Percentiles rank a stretch among this genome's conserved stretches.
Evolutionary conservation across 2,329 filamentous ascomycete genomes (phyloP).

Genomic region (Botrytis medusae): DNA sequence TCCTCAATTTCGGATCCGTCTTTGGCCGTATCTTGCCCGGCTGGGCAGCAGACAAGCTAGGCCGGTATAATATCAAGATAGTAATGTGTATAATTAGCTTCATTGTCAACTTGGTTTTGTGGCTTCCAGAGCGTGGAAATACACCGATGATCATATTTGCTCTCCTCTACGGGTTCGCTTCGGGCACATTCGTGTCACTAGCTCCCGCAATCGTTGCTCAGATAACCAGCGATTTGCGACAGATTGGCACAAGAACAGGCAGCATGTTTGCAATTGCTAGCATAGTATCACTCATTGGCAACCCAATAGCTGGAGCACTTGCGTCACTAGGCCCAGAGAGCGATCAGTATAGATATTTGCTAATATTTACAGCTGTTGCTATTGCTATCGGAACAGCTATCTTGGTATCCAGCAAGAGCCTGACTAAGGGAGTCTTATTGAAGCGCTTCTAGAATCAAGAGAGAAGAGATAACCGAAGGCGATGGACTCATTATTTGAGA

Average conservation of each 20-base stretch:
- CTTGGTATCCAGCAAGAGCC: background rate
- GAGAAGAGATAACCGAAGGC: background rate
- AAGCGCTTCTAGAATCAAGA: slow-evolving; percentile 5
- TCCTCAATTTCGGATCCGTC: slow-evolving; percentile 46
- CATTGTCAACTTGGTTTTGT: slow-evolving; percentile 55
- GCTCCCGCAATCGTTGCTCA: slow-evolving; percentile 64
- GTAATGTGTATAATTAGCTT: slow-evolving; percentile 14
- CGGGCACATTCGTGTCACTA: slow-evolving; percentile 46
- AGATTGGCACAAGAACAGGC: slow-evolving; percentile 67
- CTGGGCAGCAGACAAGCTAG: slow-evolving; percentile 51
- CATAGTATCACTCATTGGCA: slow-evolving; percentile 62
- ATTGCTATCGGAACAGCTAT: slow-evolving; percentile 7
- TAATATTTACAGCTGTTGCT: background rate
- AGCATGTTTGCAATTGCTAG: slow-evolving; percentile 61
- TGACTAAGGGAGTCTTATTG: slow-evolving; percentile 14
- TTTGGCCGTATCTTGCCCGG: slow-evolving; percentile 47
- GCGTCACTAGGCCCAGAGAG: background rate
- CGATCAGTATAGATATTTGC: slow-evolving; percentile 9
- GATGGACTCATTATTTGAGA: too few species aligned
- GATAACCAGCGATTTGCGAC: slow-evolving; percentile 60
- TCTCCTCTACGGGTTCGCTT: slow-evolving; percentile 62
- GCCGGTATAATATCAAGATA: slow-evolving; percentile 48
- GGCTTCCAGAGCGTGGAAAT: slow-evolving; percentile 55
- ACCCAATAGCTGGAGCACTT: slow-evolving; percentile 63
- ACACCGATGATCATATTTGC: slow-evolving; percentile 61